Base-by-base conservation (phyloP, 192 early-diverging fungal genomes). In the Podochytrium sp. region DNA sequence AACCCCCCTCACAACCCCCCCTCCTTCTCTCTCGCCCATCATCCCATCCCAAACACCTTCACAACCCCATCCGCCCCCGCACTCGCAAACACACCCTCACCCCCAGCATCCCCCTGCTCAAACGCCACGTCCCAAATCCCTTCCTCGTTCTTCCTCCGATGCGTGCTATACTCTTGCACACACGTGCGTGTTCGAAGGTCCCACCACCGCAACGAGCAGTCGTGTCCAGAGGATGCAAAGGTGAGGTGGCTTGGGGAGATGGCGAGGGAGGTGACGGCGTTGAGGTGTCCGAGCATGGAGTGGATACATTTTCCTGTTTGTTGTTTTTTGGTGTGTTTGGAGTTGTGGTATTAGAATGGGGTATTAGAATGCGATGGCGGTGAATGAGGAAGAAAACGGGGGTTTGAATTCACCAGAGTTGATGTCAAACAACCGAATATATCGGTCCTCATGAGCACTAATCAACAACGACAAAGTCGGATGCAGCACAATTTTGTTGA, bases 171-270 rank as follows among this genome's bases (percentile, higher is more conserved):
- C 75, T 93, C 92, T 76, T 95, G 92, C 20, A 91, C 51, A 76
- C 91, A 92, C 25, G 79, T 53, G 29, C 84, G 81, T 27, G 84
- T 85, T 10, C 79, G 73, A 34, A 95, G 79, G 67, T 94, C 92
- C 91, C 92, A 95, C 73, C 92, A 81, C 33, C 91, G 86, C 18
- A 94, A 79, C 0, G 92, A 92, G 39, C 85, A 82, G 74, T 95
- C 92, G 73, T 95, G 92, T 0, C 92, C 91, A 76, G 88, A 87
- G 29, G 90, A 88, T 34, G 84, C 88, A 40, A 95, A 73, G 10
- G 81, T 75, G 35, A 87, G 64, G 30, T 92, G 92, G 14, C 82
- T 80, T 41, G 88, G 80, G 43, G 89, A 83, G 38, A 95, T 79
- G 62, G 90, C 87, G 18, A 94, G 65, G 18, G 89, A 75, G 5